Percentiles rank a stretch among this genome's conserved stretches.
These are phyloP conservation scores for Fraxinus excelsior DNA, from an alignment of 257 asterid genomes.

Conservation along the genomic window DNA sequence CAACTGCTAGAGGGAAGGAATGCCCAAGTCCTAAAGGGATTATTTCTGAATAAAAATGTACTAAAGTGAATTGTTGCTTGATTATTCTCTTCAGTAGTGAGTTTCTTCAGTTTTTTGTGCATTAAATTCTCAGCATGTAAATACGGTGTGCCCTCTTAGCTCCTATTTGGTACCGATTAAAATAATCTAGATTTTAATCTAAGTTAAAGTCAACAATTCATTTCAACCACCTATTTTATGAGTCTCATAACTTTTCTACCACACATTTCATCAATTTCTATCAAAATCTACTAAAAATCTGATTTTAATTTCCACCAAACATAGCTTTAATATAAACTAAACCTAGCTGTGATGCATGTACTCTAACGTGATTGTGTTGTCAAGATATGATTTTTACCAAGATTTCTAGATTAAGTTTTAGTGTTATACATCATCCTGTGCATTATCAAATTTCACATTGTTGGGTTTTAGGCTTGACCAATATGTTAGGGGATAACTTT, in stretches of 20 bases:
- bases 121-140: neutral
- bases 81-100: neutral
- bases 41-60: neutral
- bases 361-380: neutral
- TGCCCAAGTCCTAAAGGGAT: neutral
- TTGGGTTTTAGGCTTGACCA: neutral
- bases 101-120: neutral
- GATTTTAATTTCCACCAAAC: no score
- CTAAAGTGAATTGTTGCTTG: neutral
- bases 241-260: no score
- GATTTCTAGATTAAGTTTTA: neutral
- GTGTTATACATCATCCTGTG: neutral
- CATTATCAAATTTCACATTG: slow-evolving; percentile 4
- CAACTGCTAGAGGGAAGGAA: neutral
- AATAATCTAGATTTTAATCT: no score
- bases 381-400: neutral
- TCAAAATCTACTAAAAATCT: no score
- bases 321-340: neutral
- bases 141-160: neutral
- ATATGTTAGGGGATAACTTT: neutral
- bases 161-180: no score
- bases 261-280: no score
- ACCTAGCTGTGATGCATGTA: neutral
- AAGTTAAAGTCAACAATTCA: no score
- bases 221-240: no score